Evolutionary conservation across 208 protist genomes (phyloP), one percentile per base, ranked within the genome.

Genomic region (Wallacemonas collosoma): DNA sequence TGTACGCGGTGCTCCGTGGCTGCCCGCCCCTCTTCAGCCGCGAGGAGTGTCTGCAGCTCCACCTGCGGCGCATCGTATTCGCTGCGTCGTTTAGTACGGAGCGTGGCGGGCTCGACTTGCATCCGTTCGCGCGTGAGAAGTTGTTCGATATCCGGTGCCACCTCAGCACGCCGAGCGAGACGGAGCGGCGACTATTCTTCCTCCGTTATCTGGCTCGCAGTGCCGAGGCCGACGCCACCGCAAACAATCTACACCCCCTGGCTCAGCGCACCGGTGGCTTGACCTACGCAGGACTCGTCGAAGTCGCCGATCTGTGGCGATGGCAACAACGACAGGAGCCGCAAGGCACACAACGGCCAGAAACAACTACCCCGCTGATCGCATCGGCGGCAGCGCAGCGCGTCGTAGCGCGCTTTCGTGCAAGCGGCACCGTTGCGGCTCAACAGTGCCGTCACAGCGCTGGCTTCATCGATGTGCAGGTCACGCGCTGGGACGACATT

Each of bases 391-490:
- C 75, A 44, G 76, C 86, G 15, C 77, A 86, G 68, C 48, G 66
- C 2, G 61, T 72, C 1, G 69, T 93, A n/a, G 67, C 75, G 11
- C 56, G 54, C n/a, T 93, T 93, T 47, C 68, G 69, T n/a, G 12
- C 48, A 15, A 88, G 86, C 66, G 72, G 45, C 58, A 82, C 83
- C 71, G 65, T 80, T 38, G 83, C 82, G 2, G 88, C 87, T 11
- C 54, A 71, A 50, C 77, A 85, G 61, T 86, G 87, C 67, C 79
- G 85, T 4, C 63, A 61, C 39, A 84, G 76, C 64, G 82, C 78
- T 26, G 89, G 91, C 36, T 96, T 89, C 66, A 82, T 93, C 6
- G 91, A 96, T 55, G 81, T 96, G 47, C 82, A 87, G 65, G 51
- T 73, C 17, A 93, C 86, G 35, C 80, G 70, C 36, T 96, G 88